A percentile compares a stretch with the other conserved stretches of the same genome.
These are phyloP conservation scores for Diaporthe amygdali DNA, from an alignment of 2,329 filamentous ascomycete genomes.

Conservation along the genomic window DNA sequence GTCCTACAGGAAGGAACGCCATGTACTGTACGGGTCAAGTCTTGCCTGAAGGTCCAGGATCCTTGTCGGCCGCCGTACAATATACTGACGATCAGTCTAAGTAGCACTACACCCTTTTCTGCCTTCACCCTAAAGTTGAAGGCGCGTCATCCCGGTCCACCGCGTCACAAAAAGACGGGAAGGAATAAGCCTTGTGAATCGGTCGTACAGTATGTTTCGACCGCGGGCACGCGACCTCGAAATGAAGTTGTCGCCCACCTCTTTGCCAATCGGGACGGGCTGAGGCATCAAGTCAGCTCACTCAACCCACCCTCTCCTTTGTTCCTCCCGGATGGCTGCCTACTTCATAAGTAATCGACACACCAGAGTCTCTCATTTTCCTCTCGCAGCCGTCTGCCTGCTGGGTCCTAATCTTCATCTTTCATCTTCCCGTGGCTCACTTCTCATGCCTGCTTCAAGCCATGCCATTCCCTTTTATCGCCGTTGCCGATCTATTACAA, in stretches of 20 bases:
- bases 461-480: conserved; percentile 73
- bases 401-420: not conserved
- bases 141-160: conserved; percentile 12
- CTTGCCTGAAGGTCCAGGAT: no score
- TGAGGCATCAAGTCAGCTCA: not conserved
- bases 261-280: not conserved
- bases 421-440: not conserved
- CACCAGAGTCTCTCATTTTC: not conserved
- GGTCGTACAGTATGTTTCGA: not conserved
- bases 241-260: conserved; percentile 10
- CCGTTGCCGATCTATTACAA: conserved; percentile 77
- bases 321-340: not conserved
- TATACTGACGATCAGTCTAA: not conserved
- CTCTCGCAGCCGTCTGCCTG: not conserved
- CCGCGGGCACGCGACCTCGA: not conserved
- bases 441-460: not conserved
- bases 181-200: not conserved
- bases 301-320: conserved; percentile 1
- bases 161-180: conserved; percentile 11
- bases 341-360: not conserved
- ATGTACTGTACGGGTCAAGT: no score
- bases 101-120: no score
- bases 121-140: not conserved
- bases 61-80: no score
- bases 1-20: no score